Base-by-base conservation (phyloP, 1,284 basidiomycete species). In the Stygiomarasmius scandens region DNA sequence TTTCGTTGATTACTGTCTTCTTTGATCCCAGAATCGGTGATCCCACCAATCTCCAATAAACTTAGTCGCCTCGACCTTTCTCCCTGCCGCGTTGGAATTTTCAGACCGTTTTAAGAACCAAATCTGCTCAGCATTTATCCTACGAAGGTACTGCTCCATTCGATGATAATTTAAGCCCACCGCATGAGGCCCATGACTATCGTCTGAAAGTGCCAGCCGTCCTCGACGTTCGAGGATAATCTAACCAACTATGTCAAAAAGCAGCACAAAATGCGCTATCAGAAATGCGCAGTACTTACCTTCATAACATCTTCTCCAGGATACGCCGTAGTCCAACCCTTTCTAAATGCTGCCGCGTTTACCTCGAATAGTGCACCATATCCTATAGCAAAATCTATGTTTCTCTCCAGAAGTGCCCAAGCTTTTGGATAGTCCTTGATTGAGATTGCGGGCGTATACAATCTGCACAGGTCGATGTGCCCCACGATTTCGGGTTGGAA, bases 351-450 rank as follows among this genome's bases (percentile, higher is more conserved):
- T 5, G 97, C 93, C 11, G 94, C 90, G 68, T 97, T 98, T 54
- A 93, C 78, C 73, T 99, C 96, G 69, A 99, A 98, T 56, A 98
- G 72, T 3, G 93, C 96, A 0, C 96, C 96, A 71, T 98, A 98
- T 19, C 68, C 75, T 9, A 90, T 78, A 0, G 89, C 95, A 58
- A 78, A 89, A 24, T 71, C 67, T 58, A 99, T 76, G 69, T 99
- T 99, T 59, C 95, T 76, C 67, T 84, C 77, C 27, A 95, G 75
- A 67, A 85, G 87, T 32, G 76, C 69, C 83, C 85, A 89, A 9
- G 89, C 87, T 0, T 66, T 66, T 22, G 85, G 80, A 66, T 82
- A 85, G 27, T 79, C 75, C 24, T 68, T 64, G 55, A 95, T 78
- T 4, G 69, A 70, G 48, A 90, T 68, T 19, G 72, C 61, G 1